phyloP scores from a whole-genome alignment of 345 rosid genomes.

The Rhizophora mangle region DNA sequence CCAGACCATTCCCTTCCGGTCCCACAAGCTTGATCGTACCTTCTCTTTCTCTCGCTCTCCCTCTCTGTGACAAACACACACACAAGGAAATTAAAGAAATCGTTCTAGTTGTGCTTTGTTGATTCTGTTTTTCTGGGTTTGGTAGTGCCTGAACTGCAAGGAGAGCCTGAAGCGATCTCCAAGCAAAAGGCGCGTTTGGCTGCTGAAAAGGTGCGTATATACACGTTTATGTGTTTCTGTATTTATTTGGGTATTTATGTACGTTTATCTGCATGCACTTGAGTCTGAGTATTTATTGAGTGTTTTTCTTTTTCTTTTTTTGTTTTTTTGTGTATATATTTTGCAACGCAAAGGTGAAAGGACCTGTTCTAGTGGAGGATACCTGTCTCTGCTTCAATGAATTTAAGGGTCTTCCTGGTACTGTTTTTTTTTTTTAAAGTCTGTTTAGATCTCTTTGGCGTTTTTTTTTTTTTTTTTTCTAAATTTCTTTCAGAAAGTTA shows the following conservation, averaged over 20 bases:
- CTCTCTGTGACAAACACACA: neutral
- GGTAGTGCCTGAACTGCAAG: constrained; percentile 89
- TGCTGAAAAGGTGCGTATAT: constrained; percentile 48
- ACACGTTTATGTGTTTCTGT: neutral
- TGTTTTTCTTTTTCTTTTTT: neutral
- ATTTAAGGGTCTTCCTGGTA: constrained; percentile 94
- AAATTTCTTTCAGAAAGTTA: neutral
- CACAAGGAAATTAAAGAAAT: no score
- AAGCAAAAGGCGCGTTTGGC: constrained; percentile 94
- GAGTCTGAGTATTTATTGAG: neutral
- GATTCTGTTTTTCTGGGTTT: neutral
- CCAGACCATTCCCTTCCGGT: constrained; percentile 69
- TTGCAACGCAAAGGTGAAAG: constrained; percentile 56
- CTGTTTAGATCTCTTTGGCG: no score
- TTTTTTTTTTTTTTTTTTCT: neutral
- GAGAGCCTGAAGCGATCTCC: constrained; percentile 86
- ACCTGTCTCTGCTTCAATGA: constrained; percentile 96
- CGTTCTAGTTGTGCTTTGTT: no score
- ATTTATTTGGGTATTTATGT: neutral
- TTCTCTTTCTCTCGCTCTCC: constrained; percentile 1
- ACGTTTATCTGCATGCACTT: no score
- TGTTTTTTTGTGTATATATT: neutral
- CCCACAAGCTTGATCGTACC: constrained; percentile 83
- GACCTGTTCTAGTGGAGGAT: constrained; percentile 94
- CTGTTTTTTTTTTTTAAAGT: neutral